Conservation (phyloP, 306 rosid species). For the Gillenia trifoliata region DNA sequence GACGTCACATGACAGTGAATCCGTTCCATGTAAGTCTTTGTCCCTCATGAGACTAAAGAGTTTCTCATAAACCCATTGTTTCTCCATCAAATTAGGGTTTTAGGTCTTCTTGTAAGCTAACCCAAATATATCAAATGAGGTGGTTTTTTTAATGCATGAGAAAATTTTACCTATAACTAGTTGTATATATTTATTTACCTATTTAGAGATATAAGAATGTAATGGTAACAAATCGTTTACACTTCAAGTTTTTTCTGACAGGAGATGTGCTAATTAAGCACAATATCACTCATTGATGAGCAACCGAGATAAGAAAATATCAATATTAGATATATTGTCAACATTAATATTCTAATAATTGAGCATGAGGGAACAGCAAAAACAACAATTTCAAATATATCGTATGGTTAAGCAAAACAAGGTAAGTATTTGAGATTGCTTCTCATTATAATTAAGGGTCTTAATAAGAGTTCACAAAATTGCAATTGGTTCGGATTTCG, state of each 20-base stretch:
- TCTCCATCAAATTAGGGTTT: background rate
- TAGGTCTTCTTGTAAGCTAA: background rate
- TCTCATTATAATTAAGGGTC: background rate
- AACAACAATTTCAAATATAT: background rate
- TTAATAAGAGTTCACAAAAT: conserved; percentile 50
- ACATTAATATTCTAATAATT: too few relatives aligned
- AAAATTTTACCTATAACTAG: background rate
- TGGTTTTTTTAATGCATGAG: background rate
- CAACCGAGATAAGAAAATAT: background rate
- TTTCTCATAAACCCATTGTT: background rate
- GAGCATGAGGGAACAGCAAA: too few relatives aligned
- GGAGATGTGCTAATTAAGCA: background rate
- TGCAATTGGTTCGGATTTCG: conserved; percentile 71
- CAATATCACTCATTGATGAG: background rate
- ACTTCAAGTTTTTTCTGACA: background rate
- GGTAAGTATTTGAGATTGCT: background rate
- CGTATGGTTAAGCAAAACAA: background rate
- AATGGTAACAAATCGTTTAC: too few relatives aligned
- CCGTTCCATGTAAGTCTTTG: too few relatives aligned
- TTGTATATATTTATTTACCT: background rate
- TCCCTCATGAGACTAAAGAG: too few relatives aligned
- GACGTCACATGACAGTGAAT: too few relatives aligned
- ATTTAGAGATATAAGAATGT: too few relatives aligned
- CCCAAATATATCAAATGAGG: background rate
- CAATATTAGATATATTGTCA: too few relatives aligned